phyloP scores from a whole-genome alignment of 2,329 filamentous ascomycete species.

The Cladosporium sp. region DNA sequence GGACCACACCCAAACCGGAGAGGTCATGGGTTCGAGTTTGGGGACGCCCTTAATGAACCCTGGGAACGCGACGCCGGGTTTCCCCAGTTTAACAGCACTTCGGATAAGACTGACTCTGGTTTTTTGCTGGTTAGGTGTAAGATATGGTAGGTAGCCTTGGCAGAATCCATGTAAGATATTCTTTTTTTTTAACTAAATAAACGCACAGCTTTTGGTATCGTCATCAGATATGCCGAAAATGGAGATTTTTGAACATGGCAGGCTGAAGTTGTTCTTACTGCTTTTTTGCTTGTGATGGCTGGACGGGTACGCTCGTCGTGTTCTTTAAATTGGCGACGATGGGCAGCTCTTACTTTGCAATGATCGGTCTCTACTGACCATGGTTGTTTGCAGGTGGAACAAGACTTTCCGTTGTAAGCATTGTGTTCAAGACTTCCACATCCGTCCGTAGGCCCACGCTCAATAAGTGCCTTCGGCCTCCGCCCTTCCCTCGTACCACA shows the following conservation, averaged over 20 bases:
- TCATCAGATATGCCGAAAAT: no score
- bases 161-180: not conserved
- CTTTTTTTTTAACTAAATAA: not conserved
- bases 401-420: not conserved
- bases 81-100: not conserved
- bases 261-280: not conserved
- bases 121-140: not conserved
- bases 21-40: not conserved
- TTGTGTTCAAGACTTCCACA: no score
- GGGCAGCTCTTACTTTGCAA: not conserved
- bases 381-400: not conserved
- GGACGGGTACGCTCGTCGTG: not conserved
- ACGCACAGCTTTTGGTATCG: no score
- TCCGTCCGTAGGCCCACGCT: not conserved
- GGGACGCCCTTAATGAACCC: not conserved
- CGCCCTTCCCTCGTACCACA: no score
- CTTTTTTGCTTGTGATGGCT: not conserved
- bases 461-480: constrained; percentile 37
- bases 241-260: no score
- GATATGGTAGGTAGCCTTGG: not conserved
- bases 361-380: not conserved
- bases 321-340: not conserved
- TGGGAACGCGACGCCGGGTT: not conserved
- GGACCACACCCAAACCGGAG: not conserved
- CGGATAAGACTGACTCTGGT: not conserved